Conservation (phyloP, 176 grass and related monocot species). For the Oryza rufipogon region DNA sequence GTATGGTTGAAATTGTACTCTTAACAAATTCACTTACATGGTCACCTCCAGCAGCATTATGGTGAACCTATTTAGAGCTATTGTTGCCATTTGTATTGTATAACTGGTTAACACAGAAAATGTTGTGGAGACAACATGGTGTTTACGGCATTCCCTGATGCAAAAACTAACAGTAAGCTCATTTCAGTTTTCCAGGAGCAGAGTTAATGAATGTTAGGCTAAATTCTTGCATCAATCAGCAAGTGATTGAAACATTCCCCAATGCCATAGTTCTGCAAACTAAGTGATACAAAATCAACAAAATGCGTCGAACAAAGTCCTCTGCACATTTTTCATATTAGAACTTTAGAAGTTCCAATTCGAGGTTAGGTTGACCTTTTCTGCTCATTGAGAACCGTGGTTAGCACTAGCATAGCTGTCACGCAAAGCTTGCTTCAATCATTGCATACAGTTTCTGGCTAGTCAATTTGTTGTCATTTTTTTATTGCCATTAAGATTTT, state of each 20-base stretch:
- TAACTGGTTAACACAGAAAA: neutral
- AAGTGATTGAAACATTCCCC: neutral
- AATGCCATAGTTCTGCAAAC: neutral
- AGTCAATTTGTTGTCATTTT: neutral
- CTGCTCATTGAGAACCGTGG: neutral
- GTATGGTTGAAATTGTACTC: neutral
- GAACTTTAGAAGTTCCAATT: neutral
- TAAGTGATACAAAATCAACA: slow-evolving; percentile 11
- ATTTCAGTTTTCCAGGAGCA: slow-evolving; percentile 14
- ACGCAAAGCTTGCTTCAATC: neutral
- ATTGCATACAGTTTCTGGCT: neutral
- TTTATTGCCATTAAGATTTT: neutral
- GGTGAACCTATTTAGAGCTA: neutral
- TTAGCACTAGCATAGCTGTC: neutral
- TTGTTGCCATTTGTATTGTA: neutral
- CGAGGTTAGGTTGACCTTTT: neutral
- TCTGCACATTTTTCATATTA: neutral
- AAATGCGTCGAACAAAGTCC: neutral
- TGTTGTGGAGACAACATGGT: neutral
- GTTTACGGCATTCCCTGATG: neutral
- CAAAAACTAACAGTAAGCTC: neutral
- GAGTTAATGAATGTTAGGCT: neutral
- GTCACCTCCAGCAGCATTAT: neutral
- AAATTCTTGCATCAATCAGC: neutral
- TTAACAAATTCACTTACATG: neutral